Base-by-base conservation (phyloP, 164 flowering plant species). In the Santalum album region DNA sequence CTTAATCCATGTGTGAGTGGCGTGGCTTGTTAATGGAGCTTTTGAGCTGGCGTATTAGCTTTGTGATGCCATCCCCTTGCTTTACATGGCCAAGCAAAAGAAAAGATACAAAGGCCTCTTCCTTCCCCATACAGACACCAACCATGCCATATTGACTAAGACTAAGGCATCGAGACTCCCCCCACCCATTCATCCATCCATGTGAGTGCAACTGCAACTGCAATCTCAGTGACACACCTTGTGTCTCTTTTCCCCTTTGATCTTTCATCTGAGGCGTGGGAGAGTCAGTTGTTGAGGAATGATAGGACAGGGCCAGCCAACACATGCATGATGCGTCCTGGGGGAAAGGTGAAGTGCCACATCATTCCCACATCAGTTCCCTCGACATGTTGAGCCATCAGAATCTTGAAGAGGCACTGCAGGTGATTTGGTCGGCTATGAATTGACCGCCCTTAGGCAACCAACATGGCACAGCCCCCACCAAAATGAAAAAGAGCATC, bases 21-120 rank as follows among this genome's bases (percentile, higher is more conserved):
- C 6, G 24, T 9, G 38, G 26, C 12, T 12, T 38, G 48, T 20
- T 15, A 16, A 25, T 1, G 46, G 7, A 25, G 48, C 58, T 55
- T 55, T 42, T 45, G 49, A 45, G 49, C 49, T 55, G 49, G 49
- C 49, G 23, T 12, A 5, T 35, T 19, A 29, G 25, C 18, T 34
- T 52, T 52, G 43, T 49, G 32, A 49, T 49, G 52, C 52, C 34
- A 25, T 19, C 52, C 18, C 45, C 45, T 36, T 23, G 17, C 16
- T 47, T 47, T 12, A 22, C 10, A 7, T 19, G 40, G 16, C 9
- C 1, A 18, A 23, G 45, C 45, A 42, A 17, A 47, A 23, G 21
- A 47, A 23, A 3, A 47, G 21, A 47, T 25, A 23, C 26, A 23
- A 12, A 47, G 19, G 26, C 6, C 34, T n/a, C n/a, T n/a, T n/a